Conservation (phyloP, 148 eudicot genomes). For the Rhododendron vialii region DNA sequence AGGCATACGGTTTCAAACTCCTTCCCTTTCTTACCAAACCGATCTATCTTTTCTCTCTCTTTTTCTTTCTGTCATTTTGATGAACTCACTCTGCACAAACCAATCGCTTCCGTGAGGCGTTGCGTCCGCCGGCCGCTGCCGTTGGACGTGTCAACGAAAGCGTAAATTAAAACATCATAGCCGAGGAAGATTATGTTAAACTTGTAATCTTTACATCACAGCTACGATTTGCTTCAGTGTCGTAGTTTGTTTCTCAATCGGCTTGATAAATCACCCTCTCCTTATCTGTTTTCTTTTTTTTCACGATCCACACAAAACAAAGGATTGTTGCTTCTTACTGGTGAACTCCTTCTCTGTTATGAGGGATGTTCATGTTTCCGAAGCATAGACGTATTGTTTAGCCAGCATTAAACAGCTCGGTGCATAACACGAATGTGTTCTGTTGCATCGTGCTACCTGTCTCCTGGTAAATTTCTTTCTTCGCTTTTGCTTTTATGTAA, state of each 20-base stretch:
- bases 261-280: not conserved
- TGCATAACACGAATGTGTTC: not conserved
- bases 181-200: not conserved
- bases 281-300: not conserved
- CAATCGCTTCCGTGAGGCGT: conserved; percentile 8
- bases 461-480: conserved; percentile 1
- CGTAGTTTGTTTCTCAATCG: not conserved
- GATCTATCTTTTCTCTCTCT: not conserved
- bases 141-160: conserved; percentile 8
- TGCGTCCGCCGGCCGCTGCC: conserved; percentile 5
- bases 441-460: conserved; percentile 12
- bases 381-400: conserved; percentile 4
- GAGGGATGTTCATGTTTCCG: conserved; percentile 11
- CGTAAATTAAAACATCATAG: not conserved
- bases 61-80: not conserved
- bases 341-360: conserved; percentile 4
- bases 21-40: not conserved
- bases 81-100: not conserved
- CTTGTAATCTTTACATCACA: not conserved
- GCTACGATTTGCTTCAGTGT: not conserved
- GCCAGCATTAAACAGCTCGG: conserved; percentile 14
- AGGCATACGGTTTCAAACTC: not conserved
- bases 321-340: conserved; percentile 7
- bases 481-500: not conserved
- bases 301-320: not conserved